phyloP scores from a whole-genome alignment of 768 basidiomycete species.

The Plicaturopsis crispa region DNA sequence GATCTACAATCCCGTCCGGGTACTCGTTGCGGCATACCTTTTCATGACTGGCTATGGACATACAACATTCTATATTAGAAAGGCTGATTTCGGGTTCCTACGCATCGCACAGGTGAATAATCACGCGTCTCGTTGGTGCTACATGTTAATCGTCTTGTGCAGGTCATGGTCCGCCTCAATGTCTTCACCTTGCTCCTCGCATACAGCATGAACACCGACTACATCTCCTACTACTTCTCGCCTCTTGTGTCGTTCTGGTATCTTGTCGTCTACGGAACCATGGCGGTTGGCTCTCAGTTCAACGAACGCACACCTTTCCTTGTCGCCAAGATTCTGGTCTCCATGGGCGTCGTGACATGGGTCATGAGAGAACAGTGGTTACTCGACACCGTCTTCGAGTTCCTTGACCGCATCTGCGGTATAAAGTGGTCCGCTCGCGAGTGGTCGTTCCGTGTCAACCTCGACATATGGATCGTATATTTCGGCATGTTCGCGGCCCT shows the following conservation, averaged over 20 bases:
- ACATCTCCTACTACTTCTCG: conserved; percentile 86
- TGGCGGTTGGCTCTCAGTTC: conserved; percentile 60
- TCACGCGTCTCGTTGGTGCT: conserved; percentile 2
- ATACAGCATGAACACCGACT: conserved; percentile 90
- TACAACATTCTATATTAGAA: conserved; percentile 82
- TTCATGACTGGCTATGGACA: conserved; percentile 95
- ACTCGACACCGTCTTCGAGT: conserved; percentile 53
- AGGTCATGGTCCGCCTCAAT: conserved; percentile 80
- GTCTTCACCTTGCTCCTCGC: conserved; percentile 74
- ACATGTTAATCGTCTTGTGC: conserved; percentile 6
- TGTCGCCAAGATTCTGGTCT: conserved; percentile 60
- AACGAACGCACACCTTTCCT: conserved; percentile 68
- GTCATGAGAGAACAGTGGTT: conserved; percentile 61
- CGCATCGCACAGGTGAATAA: conserved; percentile 64
- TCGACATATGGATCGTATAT: conserved; percentile 88
- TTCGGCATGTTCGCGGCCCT: conserved; percentile 77
- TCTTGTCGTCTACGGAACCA: conserved; percentile 75
- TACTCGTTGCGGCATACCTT: conserved; percentile 81
- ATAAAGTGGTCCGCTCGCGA: conserved; percentile 83
- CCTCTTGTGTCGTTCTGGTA: conserved; percentile 91
- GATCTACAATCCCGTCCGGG: conserved; percentile 89
- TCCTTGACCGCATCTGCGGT: conserved; percentile 57
- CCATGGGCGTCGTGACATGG: conserved; percentile 53
- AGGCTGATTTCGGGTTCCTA: conserved; percentile 77
- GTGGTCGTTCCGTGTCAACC: conserved; percentile 83